phyloP scores from a whole-genome alignment of 345 rosid genomes.

The Boechera divaricarpa region DNA sequence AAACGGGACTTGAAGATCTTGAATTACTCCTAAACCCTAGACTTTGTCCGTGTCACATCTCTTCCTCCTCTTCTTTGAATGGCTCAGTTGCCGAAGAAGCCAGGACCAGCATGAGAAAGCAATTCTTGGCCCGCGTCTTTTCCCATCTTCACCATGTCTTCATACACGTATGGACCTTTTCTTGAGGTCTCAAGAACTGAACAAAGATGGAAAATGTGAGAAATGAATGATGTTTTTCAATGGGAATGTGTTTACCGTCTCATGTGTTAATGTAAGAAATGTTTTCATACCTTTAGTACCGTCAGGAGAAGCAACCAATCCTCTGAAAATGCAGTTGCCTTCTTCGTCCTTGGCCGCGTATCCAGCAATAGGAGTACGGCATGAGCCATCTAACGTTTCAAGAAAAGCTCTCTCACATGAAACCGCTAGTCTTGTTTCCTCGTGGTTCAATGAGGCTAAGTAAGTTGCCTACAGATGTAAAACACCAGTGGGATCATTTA shows the following conservation, averaged over 20 bases:
- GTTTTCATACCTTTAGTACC: slow-evolving; percentile 73
- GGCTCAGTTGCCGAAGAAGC: slow-evolving; percentile 72
- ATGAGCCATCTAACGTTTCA: slow-evolving; percentile 86
- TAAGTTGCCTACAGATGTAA: slow-evolving; percentile 60
- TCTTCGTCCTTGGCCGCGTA: slow-evolving; percentile 76
- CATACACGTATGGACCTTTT: slow-evolving; percentile 65
- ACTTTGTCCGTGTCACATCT: slow-evolving; percentile 28
- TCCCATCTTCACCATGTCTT: slow-evolving; percentile 87
- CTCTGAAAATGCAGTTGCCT: slow-evolving; percentile 83
- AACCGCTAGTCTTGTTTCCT: slow-evolving; percentile 91
- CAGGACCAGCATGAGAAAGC: slow-evolving; percentile 80
- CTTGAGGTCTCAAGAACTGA: slow-evolving; percentile 95
- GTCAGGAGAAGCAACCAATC: slow-evolving; percentile 94
- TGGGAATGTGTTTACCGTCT: background rate
- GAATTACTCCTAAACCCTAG: slow-evolving; percentile 42
- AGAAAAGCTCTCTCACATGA: slow-evolving; percentile 92
- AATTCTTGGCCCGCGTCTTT: slow-evolving; percentile 94
- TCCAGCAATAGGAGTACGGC: slow-evolving; percentile 98
- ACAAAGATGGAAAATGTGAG: slow-evolving; percentile 33
- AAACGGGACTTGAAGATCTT: slow-evolving; percentile 23
- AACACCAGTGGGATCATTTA: background rate
- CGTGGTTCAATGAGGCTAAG: slow-evolving; percentile 87
- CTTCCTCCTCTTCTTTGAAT: slow-evolving; percentile 32
- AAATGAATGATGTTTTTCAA: slow-evolving; percentile 22
- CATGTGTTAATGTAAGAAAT: background rate